Base-by-base conservation (phyloP, 1,284 basidiomycete species). In the Leccinum pallidistipes region DNA sequence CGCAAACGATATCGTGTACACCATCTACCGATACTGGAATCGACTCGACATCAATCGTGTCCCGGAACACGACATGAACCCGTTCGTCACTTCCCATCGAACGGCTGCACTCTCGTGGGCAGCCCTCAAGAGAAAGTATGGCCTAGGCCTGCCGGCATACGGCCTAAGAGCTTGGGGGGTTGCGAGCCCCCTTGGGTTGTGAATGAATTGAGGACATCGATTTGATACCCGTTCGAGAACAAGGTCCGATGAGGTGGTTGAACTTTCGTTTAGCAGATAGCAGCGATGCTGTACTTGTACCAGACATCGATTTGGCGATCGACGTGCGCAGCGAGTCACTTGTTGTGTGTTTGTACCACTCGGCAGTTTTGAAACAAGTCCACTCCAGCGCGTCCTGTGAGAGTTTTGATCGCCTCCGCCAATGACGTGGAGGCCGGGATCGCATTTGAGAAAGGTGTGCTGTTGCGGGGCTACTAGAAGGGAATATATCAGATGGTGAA, bases 11-110 rank as follows among this genome's bases (percentile, higher is more conserved):
- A 89, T 91, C 67, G 72, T 80, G 53, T 91, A 85, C 69, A 79
- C 84, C 53, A 76, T 92, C 65, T 79, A 82, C 62, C 84, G 83
- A 59, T 90, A 87, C 69, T 91, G 90, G 90, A 87, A 87, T 70
- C 80, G 82, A 56, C 83, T 92, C 62, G 90, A 92, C 73, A 85
- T 91, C 68, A 92, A 92, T 70, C 87, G 90, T 66, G 87, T 92
- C 64, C 86, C 87, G 29, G 90, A 92, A 73, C 82, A 85, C 62
- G 90, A 92, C 71, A 92, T 92, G 90, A 84, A 84, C 61, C 79
- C 82, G 31, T 91, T 92, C 68, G 85, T 87, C 31, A 71, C 78
- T 16, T 78, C 77, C 43, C 80, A 88, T 67, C 73, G 80, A 43
- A 75, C 79, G 12, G 87, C 81, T 38, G 83, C 80, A 8, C 80